Percentiles rank a stretch among this genome's conserved stretches.
phyloP scores from a whole-genome alignment of 768 basidiomycete species.

The Pilatotrama ljubarskyi region DNA sequence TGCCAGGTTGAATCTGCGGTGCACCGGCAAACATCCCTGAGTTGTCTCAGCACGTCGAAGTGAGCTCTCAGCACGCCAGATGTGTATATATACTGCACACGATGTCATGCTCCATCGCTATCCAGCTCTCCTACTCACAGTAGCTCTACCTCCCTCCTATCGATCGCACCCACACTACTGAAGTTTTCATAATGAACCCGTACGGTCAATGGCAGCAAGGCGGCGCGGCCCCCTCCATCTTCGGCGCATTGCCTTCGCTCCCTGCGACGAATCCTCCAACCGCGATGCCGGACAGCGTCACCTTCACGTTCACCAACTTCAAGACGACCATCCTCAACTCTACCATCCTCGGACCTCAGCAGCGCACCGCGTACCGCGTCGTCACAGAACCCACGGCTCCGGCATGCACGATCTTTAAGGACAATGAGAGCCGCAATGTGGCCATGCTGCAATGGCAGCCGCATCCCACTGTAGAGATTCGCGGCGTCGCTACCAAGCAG shows the following conservation, averaged over 20 bases:
- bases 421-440: conserved; percentile 45
- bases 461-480: conserved; percentile 54
- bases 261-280: conserved; percentile 31
- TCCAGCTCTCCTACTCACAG: neutral
- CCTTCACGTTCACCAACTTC: conserved; percentile 52
- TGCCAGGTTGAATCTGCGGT: neutral
- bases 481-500: conserved; percentile 50
- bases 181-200: conserved; percentile 25
- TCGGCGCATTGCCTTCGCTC: conserved; percentile 60
- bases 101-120: neutral
- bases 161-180: neutral
- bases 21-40: neutral
- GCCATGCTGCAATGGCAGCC: conserved; percentile 59
- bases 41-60: conserved; percentile 2
- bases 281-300: conserved; percentile 34
- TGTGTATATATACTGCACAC: conserved; percentile 6
- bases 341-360: conserved; percentile 50
- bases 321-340: conserved; percentile 56
- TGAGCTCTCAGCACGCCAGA: neutral
- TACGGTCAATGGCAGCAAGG: conserved; percentile 27
- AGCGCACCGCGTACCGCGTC: conserved; percentile 49
- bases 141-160: neutral
- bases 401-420: conserved; percentile 55
- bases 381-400: conserved; percentile 51
- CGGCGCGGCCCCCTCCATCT: conserved; percentile 49